Evolutionary conservation across 768 basidiomycete species (phyloP), one percentile per base, ranked within the genome.

Genomic region (Panellus pusillus): DNA sequence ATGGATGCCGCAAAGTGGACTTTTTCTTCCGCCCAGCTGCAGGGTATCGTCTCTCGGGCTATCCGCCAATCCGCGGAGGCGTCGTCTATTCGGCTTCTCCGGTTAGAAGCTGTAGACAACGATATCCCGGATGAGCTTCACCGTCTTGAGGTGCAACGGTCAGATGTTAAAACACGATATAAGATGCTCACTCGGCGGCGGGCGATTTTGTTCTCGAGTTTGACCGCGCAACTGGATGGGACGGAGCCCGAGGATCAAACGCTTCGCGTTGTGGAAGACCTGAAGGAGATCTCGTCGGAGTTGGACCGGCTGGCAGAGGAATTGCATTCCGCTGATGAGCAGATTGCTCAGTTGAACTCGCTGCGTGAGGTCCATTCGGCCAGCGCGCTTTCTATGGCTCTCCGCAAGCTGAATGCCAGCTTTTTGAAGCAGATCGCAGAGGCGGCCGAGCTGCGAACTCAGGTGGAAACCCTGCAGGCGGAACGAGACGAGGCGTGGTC

Each of bases 1-100:
- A 74, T 91, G 75, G 91, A 93, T 57, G 86, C 82, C 3, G 91
- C 91, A 2, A 87, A 86, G 66, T 93, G 91, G 91, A 91, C 88
- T 9, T 88, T 92, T 62, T 82, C 85, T 2, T 84, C 84, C 6
- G 66, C 77, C 4, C 81, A 93, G 64, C 72, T 93, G 52, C 91
- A 91, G 63, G 71, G 71, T 9, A 81, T 91, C 45, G 90, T 91
- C 3, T 87, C 88, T 3, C 74, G 78, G 8, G 91, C 91, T 5
- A 90, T 93, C 50, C 76, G 73, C 55, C 82, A 89, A 56, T 84
- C 86, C 1, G 80, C 87, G 1, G 85, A 88, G 56, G 75, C 86
- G 1, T 84, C 87, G 0, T 78, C 82, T 0, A 89, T 92, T 47
- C 79, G 91, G 27, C 70, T 93, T 27, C 66, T 93, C 19, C 74